phyloP scores from a whole-genome alignment of 2,329 filamentous ascomycete species.

The Alternaria novae-zelandiae region DNA sequence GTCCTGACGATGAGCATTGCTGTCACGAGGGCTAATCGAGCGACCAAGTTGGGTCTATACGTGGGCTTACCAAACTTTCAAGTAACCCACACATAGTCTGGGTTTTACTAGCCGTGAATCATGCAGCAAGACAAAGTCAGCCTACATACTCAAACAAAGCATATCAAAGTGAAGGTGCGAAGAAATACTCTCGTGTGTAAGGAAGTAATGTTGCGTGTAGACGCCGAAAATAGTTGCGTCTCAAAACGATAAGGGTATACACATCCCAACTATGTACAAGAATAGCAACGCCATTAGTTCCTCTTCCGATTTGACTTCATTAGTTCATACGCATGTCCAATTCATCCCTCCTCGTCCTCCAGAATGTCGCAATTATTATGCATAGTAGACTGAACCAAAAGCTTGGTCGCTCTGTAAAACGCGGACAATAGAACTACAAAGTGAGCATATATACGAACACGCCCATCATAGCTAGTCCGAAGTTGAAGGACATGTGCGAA shows the following conservation, averaged over 20 bases:
- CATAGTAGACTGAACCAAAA: background rate
- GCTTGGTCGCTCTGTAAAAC: background rate
- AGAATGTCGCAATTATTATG: background rate
- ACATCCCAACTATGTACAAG: constrained; percentile 22
- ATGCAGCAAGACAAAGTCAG: background rate
- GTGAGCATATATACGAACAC: constrained; percentile 5
- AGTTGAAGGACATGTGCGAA: background rate
- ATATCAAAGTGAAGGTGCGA: background rate
- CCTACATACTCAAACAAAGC: background rate
- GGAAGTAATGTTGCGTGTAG: background rate
- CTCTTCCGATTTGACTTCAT: background rate
- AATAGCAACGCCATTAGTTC: constrained; percentile 4
- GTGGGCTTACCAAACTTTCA: background rate
- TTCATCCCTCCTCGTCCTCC: background rate
- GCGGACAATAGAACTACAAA: background rate
- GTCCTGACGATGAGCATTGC: background rate
- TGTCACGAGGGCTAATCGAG: background rate
- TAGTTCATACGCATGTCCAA: background rate
- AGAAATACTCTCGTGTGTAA: background rate
- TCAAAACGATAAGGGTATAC: constrained; percentile 19
- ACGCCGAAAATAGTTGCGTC: background rate
- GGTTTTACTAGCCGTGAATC: background rate
- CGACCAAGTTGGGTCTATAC: background rate
- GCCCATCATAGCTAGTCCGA: background rate
- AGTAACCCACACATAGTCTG: background rate